Base-by-base conservation (phyloP, 768 basidiomycete genomes). In the Lanmaoa pseudosensibilis region DNA sequence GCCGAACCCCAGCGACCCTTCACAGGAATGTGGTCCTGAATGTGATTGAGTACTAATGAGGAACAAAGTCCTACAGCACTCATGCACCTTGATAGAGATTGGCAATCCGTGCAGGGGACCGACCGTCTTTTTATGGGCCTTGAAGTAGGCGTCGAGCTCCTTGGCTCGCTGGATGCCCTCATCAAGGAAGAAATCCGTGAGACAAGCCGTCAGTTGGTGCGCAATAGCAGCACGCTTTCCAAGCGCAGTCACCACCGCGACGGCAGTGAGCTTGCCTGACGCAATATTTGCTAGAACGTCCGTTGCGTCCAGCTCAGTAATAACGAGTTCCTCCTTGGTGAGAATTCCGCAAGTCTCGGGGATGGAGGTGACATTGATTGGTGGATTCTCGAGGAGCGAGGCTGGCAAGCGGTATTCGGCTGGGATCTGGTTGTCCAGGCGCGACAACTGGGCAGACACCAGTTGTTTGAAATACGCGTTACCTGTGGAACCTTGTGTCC, bases 201-300 rank as follows among this genome's bases (percentile, higher is more conserved):
- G 52, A 55, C 75, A 79, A 43, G 64, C 60, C 4, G 68, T 62
- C 30, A 82, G 60, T 55, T 80, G 81, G 40, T 83, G 80, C 5
- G 80, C 82, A 48, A 84, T 74, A 16, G 76, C 75, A 11, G 82
- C 81, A n/a, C 83, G 70, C 64, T 80, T 81, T 51, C 66, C 75
- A 55, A 77, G 81, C 2, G 81, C 80, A 15, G 63, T 66, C 6
- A 73, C 70, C 23, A 77, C 76, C 18, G 73, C 70, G 7, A 79
- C 77, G 1, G 77, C 73, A 0, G 75, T 71, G 30, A 73, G 66
- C 50, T 69, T 39, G 11, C 71, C 68, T 5, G 51, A 56, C 8
- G 68, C 67, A 41, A 77, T 70, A 8, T 59, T 56, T 41, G 61
- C 45, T 18, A 70, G 47, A 27, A 78, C 51, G 7, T 60, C 68